These are phyloP conservation scores for Trifolium pratense DNA, from an alignment of 306 rosid genomes.

Conservation along the genomic window DNA sequence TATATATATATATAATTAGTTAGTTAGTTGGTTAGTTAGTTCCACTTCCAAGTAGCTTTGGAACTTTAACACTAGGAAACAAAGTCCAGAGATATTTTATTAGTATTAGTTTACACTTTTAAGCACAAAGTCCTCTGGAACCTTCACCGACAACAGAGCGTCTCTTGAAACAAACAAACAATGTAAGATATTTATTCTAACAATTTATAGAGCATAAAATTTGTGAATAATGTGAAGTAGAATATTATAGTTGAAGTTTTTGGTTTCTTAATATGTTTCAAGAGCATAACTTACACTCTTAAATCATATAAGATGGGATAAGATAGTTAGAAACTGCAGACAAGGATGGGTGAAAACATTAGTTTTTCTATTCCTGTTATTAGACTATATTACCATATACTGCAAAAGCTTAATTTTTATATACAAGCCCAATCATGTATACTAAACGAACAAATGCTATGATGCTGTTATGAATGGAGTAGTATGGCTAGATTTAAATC, in stretches of 20 bases:
- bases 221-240: conserved; percentile 1
- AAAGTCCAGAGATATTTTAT: conserved; percentile 1
- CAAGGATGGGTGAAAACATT: background rate
- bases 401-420: conserved; percentile 2
- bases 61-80: conserved; percentile 8
- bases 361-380: background rate
- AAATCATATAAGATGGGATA: conserved; percentile 4
- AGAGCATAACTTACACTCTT: conserved; percentile 16
- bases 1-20: too few relatives aligned
- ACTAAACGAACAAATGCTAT: conserved; percentile 15
- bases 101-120: background rate
- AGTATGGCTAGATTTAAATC: conserved; percentile 31
- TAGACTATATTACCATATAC: conserved; percentile 14
- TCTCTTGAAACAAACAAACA: background rate
- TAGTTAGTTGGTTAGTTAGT: too few relatives aligned
- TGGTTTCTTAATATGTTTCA: conserved; percentile 17
- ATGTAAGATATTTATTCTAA: background rate
- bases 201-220: background rate
- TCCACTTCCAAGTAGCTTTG: conserved; percentile 14
- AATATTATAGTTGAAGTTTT: conserved; percentile 1
- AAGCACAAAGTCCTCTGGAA: background rate
- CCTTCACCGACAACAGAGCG: background rate
- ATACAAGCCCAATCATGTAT: conserved; percentile 6
- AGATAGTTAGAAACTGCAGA: conserved; percentile 11
- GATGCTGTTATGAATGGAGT: conserved; percentile 25